Percentiles rank a stretch among this genome's conserved stretches.
phyloP scores from a whole-genome alignment of 2,329 filamentous ascomycete genomes.

The Neurospora crassa region DNA sequence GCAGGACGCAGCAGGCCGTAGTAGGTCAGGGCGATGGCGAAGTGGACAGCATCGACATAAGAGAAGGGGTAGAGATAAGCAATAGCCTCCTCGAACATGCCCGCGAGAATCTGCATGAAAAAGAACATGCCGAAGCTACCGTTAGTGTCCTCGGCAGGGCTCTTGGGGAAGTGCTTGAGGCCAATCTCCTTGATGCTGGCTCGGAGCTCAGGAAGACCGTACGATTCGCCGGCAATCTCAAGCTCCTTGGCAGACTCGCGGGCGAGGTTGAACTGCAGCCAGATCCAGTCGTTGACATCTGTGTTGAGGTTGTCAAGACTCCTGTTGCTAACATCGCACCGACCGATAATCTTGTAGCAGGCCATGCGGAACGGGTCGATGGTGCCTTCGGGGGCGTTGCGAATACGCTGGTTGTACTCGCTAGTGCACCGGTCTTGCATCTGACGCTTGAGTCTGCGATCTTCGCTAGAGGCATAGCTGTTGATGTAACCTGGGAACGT shows the following conservation, averaged over 20 bases:
- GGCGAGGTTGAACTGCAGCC: slow-evolving; percentile 62
- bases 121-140: slow-evolving; percentile 86
- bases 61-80: slow-evolving; percentile 86
- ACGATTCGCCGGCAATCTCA: slow-evolving; percentile 57
- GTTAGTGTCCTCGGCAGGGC: slow-evolving; percentile 59
- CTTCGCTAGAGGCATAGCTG: slow-evolving; percentile 67
- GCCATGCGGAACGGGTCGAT: slow-evolving; percentile 94
- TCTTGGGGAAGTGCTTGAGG: slow-evolving; percentile 80
- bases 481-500: slow-evolving; percentile 84
- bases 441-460: slow-evolving; percentile 67
- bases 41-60: slow-evolving; percentile 90
- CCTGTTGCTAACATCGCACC: slow-evolving; percentile 56
- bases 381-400: slow-evolving; percentile 76
- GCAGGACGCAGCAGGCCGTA: slow-evolving; percentile 85
- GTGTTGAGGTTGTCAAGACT: slow-evolving; percentile 53
- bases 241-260: slow-evolving; percentile 54
- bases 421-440: slow-evolving; percentile 81
- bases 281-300: slow-evolving; percentile 62
- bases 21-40: slow-evolving; percentile 79
- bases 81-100: slow-evolving; percentile 90
- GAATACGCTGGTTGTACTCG: slow-evolving; percentile 77
- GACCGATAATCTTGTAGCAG: slow-evolving; percentile 95
- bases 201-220: slow-evolving; percentile 60
- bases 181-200: slow-evolving; percentile 80
- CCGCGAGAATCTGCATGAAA: slow-evolving; percentile 80